A percentile compares a stretch with the other conserved stretches of the same genome.
Conservation (phyloP, 805 yeast genomes). For the Zygotorulaspora danielsina region DNA sequence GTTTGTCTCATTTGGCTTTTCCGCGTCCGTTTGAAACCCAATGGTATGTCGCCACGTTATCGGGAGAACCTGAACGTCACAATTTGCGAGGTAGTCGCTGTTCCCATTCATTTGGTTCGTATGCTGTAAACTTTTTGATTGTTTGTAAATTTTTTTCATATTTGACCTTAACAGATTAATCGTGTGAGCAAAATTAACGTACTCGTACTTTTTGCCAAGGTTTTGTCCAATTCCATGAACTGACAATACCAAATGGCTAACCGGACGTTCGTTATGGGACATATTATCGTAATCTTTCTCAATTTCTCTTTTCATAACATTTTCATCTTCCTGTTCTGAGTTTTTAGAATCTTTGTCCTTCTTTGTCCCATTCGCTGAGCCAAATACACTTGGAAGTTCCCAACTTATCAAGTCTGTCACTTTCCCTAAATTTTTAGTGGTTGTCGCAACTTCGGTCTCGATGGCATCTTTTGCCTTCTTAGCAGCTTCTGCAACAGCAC, state of each 20-base stretch:
- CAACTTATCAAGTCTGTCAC: conserved; percentile 22
- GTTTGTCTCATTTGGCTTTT: conserved; percentile 40
- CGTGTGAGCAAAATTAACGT: conserved; percentile 83
- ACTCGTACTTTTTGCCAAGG: conserved; percentile 70
- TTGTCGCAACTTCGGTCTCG: conserved; percentile 28
- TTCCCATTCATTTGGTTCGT: conserved; percentile 42
- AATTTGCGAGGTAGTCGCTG: conserved; percentile 45
- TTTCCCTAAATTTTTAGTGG: conserved; percentile 18
- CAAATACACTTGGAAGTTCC: conserved; percentile 19
- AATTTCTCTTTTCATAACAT: conserved; percentile 42
- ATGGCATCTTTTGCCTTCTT: conserved; percentile 30
- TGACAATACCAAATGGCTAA: conserved; percentile 66
- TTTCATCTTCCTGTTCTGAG: conserved; percentile 20
- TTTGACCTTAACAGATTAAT: conserved; percentile 60
- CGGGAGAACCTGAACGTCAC: conserved; percentile 78
- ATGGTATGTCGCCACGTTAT: conserved; percentile 85
- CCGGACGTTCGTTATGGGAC: conserved; percentile 36
- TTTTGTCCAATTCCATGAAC: conserved; percentile 95
- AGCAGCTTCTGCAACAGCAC: conserved; percentile 9
- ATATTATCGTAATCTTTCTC: conserved; percentile 48
- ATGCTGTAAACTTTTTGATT: conserved; percentile 40
- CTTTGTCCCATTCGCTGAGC: conserved; percentile 1
- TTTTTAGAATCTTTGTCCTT: conserved; percentile 4
- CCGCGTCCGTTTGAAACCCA: conserved; percentile 49
- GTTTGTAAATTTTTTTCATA: conserved; percentile 47